Conservation (phyloP, 495 filamentous ascomycete species). For the Articulospora tetracladia region DNA sequence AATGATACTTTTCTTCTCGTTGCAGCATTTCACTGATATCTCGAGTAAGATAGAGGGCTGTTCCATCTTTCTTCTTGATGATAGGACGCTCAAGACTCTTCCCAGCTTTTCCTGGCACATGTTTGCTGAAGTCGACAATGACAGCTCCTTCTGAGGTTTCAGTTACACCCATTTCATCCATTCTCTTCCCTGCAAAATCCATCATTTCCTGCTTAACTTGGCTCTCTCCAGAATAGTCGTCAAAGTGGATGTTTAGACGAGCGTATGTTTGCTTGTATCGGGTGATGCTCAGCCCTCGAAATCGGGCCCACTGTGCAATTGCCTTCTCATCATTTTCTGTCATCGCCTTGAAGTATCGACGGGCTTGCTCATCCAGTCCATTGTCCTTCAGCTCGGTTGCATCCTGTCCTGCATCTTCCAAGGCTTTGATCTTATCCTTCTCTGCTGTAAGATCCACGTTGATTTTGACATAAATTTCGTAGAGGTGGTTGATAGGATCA, state of each 20-base stretch:
- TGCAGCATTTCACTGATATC: conserved; percentile 61
- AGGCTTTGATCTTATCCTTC: conserved; percentile 45
- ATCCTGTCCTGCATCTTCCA: conserved; percentile 43
- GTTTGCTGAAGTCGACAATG: conserved; percentile 82
- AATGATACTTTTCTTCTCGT: conserved; percentile 58
- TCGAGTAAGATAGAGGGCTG: conserved; percentile 61
- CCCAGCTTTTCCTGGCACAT: conserved; percentile 53
- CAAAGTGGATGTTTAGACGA: conserved; percentile 86
- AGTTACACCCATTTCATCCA: conserved; percentile 69
- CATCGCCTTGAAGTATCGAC: conserved; percentile 88
- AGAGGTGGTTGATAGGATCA: conserved; percentile 63
- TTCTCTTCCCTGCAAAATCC: conserved; percentile 56
- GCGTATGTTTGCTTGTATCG: conserved; percentile 81
- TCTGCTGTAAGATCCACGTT: conserved; percentile 52
- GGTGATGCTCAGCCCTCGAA: conserved; percentile 84
- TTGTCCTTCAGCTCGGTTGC: conserved; percentile 43
- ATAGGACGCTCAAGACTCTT: conserved; percentile 55
- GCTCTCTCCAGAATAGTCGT: conserved; percentile 93
- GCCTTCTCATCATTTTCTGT: conserved; percentile 74
- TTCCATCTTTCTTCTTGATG: conserved; percentile 58
- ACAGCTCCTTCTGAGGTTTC: conserved; percentile 84
- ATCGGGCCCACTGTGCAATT: conserved; percentile 77
- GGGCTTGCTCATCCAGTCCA: conserved; percentile 58
- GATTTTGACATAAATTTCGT: conserved; percentile 61
- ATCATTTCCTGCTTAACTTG: conserved; percentile 82